Percentiles rank a stretch among this genome's conserved stretches.
phyloP scores from a whole-genome alignment of 2,329 filamentous ascomycete species.

The Juglanconis sp. region DNA sequence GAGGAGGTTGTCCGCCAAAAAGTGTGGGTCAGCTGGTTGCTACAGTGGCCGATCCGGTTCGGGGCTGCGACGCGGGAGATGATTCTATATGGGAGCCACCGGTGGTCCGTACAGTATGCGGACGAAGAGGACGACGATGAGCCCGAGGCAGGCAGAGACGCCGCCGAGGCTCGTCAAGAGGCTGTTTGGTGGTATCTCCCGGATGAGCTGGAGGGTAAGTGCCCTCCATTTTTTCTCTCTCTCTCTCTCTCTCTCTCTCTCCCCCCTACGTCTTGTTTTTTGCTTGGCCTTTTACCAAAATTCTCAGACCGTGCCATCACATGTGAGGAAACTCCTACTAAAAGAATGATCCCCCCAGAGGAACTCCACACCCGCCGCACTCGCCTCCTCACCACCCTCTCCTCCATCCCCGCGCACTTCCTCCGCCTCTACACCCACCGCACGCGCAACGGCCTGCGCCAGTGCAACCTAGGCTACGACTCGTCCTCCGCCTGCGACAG shows the following conservation, averaged over 20 bases:
- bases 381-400: constrained; percentile 65
- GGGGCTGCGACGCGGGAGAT: constrained; percentile 62
- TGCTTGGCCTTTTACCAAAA: no score
- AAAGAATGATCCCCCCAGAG: constrained; percentile 37
- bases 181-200: constrained; percentile 73
- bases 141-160: constrained; percentile 7
- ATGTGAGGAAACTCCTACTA: constrained; percentile 28
- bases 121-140: constrained; percentile 29
- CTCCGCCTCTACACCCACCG: constrained; percentile 65
- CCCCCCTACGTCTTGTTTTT: background rate
- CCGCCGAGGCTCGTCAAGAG: background rate
- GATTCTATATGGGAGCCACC: constrained; percentile 61
- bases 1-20: constrained; percentile 70
- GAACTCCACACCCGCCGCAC: constrained; percentile 59
- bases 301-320: no score
- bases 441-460: constrained; percentile 35
- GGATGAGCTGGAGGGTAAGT: constrained; percentile 61
- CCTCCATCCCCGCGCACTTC: constrained; percentile 68
- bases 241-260: background rate
- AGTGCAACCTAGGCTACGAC: constrained; percentile 74
- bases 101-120: constrained; percentile 47
- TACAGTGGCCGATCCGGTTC: constrained; percentile 60
- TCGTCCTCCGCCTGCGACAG: constrained; percentile 70
- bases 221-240: constrained; percentile 10
- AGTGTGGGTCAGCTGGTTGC: constrained; percentile 62